A percentile compares a stretch with the other conserved stretches of the same genome.
These are phyloP conservation scores for Rhamnella rubrinervis DNA, from an alignment of 331 rosid genomes.

Conservation along the genomic window DNA sequence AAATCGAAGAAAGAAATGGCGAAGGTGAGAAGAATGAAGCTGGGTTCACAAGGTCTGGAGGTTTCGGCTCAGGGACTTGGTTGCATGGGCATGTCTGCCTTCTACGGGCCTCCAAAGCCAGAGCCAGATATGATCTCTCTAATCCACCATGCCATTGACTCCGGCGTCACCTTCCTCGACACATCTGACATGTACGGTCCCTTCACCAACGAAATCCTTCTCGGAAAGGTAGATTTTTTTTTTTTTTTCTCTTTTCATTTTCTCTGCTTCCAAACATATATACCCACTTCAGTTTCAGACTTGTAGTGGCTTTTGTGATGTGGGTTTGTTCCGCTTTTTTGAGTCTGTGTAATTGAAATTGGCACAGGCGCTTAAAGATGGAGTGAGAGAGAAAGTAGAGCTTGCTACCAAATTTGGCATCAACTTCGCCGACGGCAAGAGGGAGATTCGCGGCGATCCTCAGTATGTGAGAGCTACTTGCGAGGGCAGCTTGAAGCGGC, in stretches of 20 bases:
- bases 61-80: too few species aligned
- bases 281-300: too few species aligned
- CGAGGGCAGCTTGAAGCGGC: conserved; percentile 64
- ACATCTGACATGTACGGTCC: conserved; percentile 36
- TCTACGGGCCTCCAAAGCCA: conserved; percentile 54
- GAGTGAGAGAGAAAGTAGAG: conserved; percentile 6
- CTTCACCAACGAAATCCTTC: conserved; percentile 32
- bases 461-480: conserved; percentile 25
- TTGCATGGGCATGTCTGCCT: conserved; percentile 33
- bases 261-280: too few species aligned
- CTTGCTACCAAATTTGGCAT: conserved; percentile 4
- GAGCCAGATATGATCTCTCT: conserved; percentile 44
- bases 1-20: too few species aligned
- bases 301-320: too few species aligned
- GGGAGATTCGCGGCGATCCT: not conserved
- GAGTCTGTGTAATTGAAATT: not conserved
- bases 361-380: not conserved
- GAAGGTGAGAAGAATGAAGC: too few species aligned
- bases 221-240: conserved; percentile 18
- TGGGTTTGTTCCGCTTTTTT: not conserved
- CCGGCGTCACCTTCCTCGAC: conserved; percentile 34
- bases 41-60: too few species aligned
- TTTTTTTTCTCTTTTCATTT: not conserved
- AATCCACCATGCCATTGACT: conserved; percentile 18
- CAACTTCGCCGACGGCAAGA: not conserved